phyloP scores from a whole-genome alignment of 352 stramenopile genomes.

The Phytophthora meadii region DNA sequence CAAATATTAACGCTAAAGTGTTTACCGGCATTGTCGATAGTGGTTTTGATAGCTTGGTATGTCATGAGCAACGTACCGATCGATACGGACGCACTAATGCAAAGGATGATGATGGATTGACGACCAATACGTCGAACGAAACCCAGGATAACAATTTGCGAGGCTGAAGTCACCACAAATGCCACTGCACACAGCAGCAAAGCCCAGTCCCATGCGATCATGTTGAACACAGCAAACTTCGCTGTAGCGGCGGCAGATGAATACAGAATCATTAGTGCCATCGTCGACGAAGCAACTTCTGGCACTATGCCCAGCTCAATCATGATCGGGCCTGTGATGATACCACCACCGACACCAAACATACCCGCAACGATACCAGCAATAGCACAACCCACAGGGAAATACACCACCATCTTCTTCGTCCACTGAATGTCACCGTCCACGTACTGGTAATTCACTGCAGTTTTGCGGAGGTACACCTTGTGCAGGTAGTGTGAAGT shows the following conservation, averaged over 20 bases:
- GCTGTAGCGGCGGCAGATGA: slow-evolving; percentile 48
- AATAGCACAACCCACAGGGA: slow-evolving; percentile 43
- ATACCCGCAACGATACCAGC: slow-evolving; percentile 52
- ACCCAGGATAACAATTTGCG: slow-evolving; percentile 58
- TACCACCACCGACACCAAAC: slow-evolving; percentile 59
- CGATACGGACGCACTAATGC: slow-evolving; percentile 51
- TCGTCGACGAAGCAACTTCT: slow-evolving; percentile 56
- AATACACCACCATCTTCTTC: slow-evolving; percentile 38
- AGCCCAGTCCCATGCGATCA: slow-evolving; percentile 59
- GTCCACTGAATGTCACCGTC: slow-evolving; percentile 51
- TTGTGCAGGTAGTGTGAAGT: slow-evolving; percentile 35
- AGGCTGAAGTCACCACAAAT: slow-evolving; percentile 56
- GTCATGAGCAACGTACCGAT: slow-evolving; percentile 58
- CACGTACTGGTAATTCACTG: slow-evolving; percentile 40
- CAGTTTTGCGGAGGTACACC: slow-evolving; percentile 41
- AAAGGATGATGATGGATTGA: slow-evolving; percentile 72
- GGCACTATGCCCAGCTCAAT: slow-evolving; percentile 65
- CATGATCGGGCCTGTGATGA: slow-evolving; percentile 67
- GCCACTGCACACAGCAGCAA: slow-evolving; percentile 38
- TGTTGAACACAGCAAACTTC: slow-evolving; percentile 57
- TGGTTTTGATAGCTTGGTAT: slow-evolving; percentile 58
- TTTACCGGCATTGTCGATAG: slow-evolving; percentile 51
- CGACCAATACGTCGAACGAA: slow-evolving; percentile 58
- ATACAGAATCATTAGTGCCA: slow-evolving; percentile 59
- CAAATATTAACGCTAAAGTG: slow-evolving; percentile 45